Evolutionary conservation across 2,329 filamentous ascomycete genomes (phyloP).

Genomic region (Fusarium domesticum): DNA sequence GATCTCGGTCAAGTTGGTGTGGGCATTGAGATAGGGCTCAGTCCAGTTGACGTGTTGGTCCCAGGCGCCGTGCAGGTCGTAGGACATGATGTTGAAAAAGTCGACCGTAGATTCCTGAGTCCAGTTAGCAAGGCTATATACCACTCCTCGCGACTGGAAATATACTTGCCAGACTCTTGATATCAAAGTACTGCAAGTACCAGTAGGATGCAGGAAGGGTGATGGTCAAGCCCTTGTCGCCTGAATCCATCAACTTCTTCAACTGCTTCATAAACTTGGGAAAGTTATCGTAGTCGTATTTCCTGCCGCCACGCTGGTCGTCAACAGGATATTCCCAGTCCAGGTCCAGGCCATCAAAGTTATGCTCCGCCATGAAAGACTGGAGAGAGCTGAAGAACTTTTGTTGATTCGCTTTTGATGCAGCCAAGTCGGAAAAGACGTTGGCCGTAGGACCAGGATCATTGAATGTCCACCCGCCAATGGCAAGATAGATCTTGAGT

Average conservation of each 20-base stretch:
- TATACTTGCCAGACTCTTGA: slow-evolving; percentile 15
- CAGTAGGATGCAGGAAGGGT: slow-evolving; percentile 25
- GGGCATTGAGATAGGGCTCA: slow-evolving; percentile 6
- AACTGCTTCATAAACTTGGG: slow-evolving; percentile 18
- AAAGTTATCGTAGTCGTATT: slow-evolving; percentile 37
- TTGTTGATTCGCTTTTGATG: not conserved
- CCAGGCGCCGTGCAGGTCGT: slow-evolving; percentile 10
- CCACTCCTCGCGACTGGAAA: too few relatives aligned
- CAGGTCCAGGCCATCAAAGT: slow-evolving; percentile 27
- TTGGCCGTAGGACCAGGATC: slow-evolving; percentile 32
- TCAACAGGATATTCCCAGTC: slow-evolving; percentile 33
- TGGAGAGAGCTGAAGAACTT: slow-evolving; percentile 8
- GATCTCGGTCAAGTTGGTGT: slow-evolving; percentile 18
- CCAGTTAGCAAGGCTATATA: slow-evolving; percentile 1
- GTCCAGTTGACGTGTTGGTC: slow-evolving; percentile 2
- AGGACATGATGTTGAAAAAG: slow-evolving; percentile 8
- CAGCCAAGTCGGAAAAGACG: slow-evolving; percentile 21
- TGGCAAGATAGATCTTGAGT: slow-evolving; percentile 37
- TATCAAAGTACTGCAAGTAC: slow-evolving; percentile 32
- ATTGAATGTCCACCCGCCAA: slow-evolving; percentile 43
- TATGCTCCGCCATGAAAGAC: slow-evolving; percentile 12
- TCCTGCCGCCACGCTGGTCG: slow-evolving; percentile 36
- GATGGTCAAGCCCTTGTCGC: slow-evolving; percentile 3
- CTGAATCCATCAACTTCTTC: slow-evolving; percentile 24
- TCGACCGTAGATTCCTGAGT: not conserved